Evolutionary conservation across 768 basidiomycete species (phyloP).

Genomic region (Leccinum barrowsii): DNA sequence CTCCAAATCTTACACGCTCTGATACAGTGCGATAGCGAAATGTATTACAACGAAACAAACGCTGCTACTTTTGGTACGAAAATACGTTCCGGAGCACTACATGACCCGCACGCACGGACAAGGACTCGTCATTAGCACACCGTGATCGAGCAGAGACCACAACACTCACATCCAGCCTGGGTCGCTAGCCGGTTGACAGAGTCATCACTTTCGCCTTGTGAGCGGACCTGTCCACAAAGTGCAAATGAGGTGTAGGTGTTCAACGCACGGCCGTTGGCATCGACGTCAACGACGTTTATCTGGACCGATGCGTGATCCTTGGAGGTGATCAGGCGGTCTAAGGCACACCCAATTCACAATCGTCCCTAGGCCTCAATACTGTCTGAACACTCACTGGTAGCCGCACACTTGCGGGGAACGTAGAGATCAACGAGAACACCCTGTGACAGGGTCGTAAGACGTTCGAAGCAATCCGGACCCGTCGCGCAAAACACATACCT

Average conservation of each 20-base stretch:
- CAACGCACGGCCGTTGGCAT: slow-evolving; percentile 79
- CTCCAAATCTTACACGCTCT: neutral
- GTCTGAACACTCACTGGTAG: slow-evolving; percentile 71
- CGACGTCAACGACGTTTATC: slow-evolving; percentile 92
- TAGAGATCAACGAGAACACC: slow-evolving; percentile 99
- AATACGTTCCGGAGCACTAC: slow-evolving; percentile 95
- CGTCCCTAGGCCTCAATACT: neutral
- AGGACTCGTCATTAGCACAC: slow-evolving; percentile 8
- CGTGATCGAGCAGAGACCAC: neutral
- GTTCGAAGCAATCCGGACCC: neutral
- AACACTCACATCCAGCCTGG: slow-evolving; percentile 83
- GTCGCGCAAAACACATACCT: slow-evolving; percentile 45
- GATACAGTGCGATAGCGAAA: neutral
- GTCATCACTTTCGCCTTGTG: slow-evolving; percentile 95
- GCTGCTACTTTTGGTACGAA: slow-evolving; percentile 84
- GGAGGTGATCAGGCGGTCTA: slow-evolving; percentile 96
- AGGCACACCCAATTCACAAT: slow-evolving; percentile 3
- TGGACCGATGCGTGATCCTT: slow-evolving; percentile 99
- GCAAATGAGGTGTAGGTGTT: slow-evolving; percentile 87
- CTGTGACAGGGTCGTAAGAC: slow-evolving; percentile 36
- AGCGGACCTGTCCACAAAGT: slow-evolving; percentile 89
- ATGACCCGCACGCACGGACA: slow-evolving; percentile 6
- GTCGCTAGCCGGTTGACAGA: slow-evolving; percentile 95
- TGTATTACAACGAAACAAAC: slow-evolving; percentile 19
- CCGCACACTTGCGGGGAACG: slow-evolving; percentile 99